Base-by-base conservation (phyloP, 441 rosid genomes). In the Pelargonium citronellum region DNA sequence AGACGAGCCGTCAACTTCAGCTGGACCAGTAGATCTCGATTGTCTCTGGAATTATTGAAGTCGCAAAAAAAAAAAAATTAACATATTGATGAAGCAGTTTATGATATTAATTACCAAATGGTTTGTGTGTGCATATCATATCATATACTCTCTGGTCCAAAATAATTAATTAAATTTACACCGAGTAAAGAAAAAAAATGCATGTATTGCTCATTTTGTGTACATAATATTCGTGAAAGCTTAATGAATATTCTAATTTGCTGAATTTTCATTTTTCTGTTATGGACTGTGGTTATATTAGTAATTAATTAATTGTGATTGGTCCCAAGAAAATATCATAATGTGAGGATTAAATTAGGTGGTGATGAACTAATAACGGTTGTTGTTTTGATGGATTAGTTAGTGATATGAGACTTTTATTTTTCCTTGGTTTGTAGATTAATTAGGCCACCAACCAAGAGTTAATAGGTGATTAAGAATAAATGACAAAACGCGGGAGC, bases 1-100 rank as follows among this genome's bases (percentile, higher is more conserved):
- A 15, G 16, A 49, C 57, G 57, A 49, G 57, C 57, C 57, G 57
- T 49, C 87, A 55, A 62, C 87, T 76, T 83, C 91, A 11, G 64
- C 82, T 6, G 83, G 75, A 71, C 85, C 86, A 5, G 34, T 77
- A 12, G 55, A 47, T 47, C 55, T 47, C 3, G n/a, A 47, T 47
- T 47, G 55, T 47, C 15, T 47, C 12, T 47, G 55, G 55, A 47
- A 47, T 47, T 47, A 47, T 47, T 47, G 55, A 47, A 47, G 55
- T 47, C 15, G 3, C 53, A 11, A 47, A 12, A 0, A 22, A 22
- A 22, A 30, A 30, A 30, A 30, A 30, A 30, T 30, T 30, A 30
- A 30, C 37, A 30, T 30, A 30, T 30, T 30, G 37, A 30, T 30
- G 37, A 30, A 30, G 37, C 37, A 30, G 37, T 30, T 30, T 30